Evolutionary conservation across 2,329 filamentous ascomycete species (phyloP), one percentile per base, ranked within the genome.

Genomic region (Sclerotiophoma versabilis): DNA sequence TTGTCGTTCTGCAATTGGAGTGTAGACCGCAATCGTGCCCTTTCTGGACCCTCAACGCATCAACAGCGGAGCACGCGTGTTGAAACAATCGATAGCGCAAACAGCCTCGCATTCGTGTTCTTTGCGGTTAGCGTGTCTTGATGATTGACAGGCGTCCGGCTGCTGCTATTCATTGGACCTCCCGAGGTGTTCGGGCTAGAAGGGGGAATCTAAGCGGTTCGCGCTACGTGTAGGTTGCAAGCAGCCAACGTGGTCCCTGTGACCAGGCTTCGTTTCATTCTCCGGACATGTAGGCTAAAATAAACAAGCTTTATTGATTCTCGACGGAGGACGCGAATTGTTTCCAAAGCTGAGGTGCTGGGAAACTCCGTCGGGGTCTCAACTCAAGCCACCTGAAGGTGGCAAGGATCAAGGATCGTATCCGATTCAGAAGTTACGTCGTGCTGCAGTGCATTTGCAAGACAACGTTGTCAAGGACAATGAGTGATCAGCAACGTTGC

Each of bases 241-340:
- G 47, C 42, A 55, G 25, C 22, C 42, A 49, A 57, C 44, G 53
- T 56, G 45, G 51, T 52, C 42, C 49, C 49, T 56, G 46, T 53
- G 43, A 33, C 45, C 48, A 38, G 43, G 44, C 43, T 57, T 44
- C 53, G 64, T 66, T 65, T 65, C 64, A 59, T 51, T 45, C 52
- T 57, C 50, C 57, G 44, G 39, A 34, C 47, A 29, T 58, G 49
- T 58, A 57, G 41, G 59, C 62, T 60, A 67, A 57, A 56, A 43
- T 33, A 60, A 63, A 64, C 62, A 68, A 68, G 65, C 64, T 67
- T 68, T 68, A 68, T 68, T 49, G 64, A 67, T 64, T 68, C 25
- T 60, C 47, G 51, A 37, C 55, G 33, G 49, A 58, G 41, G 51
- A 54, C 39, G 42, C 55, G 48, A 51, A 41, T 11, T 39, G 43